A percentile compares a stretch with the other conserved stretches of the same genome.
Evolutionary conservation across 805 yeast genomes (phyloP).

Genomic region (Saccharomycopsis javanensis): DNA sequence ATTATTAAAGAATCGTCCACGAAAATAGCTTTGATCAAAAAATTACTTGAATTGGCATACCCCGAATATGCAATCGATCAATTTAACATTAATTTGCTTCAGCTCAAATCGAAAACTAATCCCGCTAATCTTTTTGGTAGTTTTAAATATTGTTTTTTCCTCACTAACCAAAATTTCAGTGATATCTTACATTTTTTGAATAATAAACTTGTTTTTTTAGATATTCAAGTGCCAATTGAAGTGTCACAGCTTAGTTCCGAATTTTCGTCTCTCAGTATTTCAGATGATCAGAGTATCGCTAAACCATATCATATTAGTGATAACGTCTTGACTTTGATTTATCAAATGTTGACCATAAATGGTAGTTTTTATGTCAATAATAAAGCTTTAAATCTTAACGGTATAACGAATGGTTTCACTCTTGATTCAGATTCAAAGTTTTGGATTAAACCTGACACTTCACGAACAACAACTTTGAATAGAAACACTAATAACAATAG

Average conservation of each 20-base stretch:
- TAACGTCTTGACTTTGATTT: constrained; percentile 5
- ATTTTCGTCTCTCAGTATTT: neutral
- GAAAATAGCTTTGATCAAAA: constrained; percentile 17
- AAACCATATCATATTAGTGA: constrained; percentile 5
- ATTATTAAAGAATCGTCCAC: constrained; percentile 15
- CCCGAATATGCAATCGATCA: constrained; percentile 11
- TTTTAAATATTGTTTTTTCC: constrained; percentile 2
- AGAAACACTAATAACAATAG: neutral
- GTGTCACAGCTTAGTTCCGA: neutral
- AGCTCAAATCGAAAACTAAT: constrained; percentile 1
- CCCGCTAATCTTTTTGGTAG: constrained; percentile 6
- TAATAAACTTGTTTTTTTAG: neutral
- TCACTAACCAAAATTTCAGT: constrained; percentile 5
- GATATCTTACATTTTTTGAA: neutral
- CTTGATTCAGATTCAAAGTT: neutral
- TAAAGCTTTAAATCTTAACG: neutral
- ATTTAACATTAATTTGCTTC: constrained; percentile 13
- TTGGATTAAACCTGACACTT: neutral
- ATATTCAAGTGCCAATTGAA: constrained; percentile 5
- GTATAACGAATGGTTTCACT: neutral
- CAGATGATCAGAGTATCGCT: neutral
- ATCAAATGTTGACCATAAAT: constrained; percentile 2
- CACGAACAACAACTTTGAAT: neutral
- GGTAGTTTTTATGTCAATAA: constrained; percentile 11
- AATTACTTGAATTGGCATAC: constrained; percentile 8